Base-by-base conservation (phyloP, 2,329 filamentous ascomycete genomes). In the Lecanosticta acicola region DNA sequence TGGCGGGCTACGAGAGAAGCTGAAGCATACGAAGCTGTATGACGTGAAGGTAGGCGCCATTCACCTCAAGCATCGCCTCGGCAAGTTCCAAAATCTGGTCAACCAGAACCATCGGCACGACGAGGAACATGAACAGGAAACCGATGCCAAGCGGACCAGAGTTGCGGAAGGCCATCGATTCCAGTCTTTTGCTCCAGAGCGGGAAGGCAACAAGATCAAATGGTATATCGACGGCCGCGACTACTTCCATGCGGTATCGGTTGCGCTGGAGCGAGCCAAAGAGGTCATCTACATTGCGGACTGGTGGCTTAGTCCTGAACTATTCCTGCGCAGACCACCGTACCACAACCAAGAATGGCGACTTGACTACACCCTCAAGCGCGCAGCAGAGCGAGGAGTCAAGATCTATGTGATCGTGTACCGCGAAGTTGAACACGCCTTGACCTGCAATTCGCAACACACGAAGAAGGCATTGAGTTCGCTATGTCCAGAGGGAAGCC, bases 201-300 rank as follows among this genome's bases (percentile, higher is more conserved):
- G 84, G 35, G 82, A 91, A 9, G 85, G 83, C 20, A 96, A 97
- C 66, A 75, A 85, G 47, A 61, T 65, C 64, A 97, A 97, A 71
- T 98, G 91, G 90, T 97, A 96, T 68, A 87, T 97, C 9, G 93
- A 97, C 64, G 93, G 89, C 2, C 77, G 89, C 50, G 86, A 97
- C 69, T 98, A 98, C 68, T 94, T 93, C 66, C 95, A 89, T 64
- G 84, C 93, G 14, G 89, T 98, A 9, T 94, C 89, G 0, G 81
- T 84, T 26, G 91, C 90, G 0, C 75, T 97, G n/a, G 90, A 97
- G 53, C 77, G 83, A 49, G 93, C 93, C 32, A 85, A 85, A 61
- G 91, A 97, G 68, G 84, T 85, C 37, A 96, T 98, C 58, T 98
- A 97, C 67, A 94, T 98, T 55, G 85, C 77, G 49, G 93, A 97